Evolutionary conservation across 23 red algal species (phyloP).

Genomic region (Agarophyton chilense): DNA sequence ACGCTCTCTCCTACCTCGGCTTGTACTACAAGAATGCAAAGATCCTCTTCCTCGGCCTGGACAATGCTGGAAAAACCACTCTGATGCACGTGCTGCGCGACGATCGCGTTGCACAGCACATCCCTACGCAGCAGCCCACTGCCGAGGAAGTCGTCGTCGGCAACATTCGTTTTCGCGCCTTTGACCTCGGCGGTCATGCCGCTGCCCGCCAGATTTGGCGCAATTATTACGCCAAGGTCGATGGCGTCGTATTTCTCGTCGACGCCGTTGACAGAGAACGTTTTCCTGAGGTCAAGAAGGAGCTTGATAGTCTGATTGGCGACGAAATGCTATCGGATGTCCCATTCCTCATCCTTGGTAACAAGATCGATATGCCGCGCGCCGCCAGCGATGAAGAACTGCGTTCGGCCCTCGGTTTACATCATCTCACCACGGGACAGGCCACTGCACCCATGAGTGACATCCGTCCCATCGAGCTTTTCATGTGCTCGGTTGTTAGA

Average conservation of each 20-base stretch:
- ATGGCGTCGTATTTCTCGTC: constrained; percentile 97
- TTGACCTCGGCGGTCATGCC: constrained; percentile 95
- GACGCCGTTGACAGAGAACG: constrained; percentile 96
- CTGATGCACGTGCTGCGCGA: constrained; percentile 97
- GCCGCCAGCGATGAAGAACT: constrained; percentile 97
- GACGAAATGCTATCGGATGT: constrained; percentile 97
- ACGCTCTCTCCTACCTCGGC: constrained; percentile 93
- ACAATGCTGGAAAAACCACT: constrained; percentile 99
- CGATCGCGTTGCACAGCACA: constrained; percentile 89
- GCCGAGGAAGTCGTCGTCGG: constrained; percentile 97
- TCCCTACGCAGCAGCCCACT: constrained; percentile 97
- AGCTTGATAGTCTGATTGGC: constrained; percentile 86
- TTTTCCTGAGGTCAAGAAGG: constrained; percentile 91
- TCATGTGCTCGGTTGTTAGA: constrained; percentile 94
- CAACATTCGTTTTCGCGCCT: constrained; percentile 95
- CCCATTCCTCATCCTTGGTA: constrained; percentile 98
- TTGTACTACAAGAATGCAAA: constrained; percentile 99
- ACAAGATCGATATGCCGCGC: constrained; percentile 96
- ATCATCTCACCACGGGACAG: constrained; percentile 97
- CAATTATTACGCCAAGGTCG: constrained; percentile 99
- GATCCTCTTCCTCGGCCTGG: constrained; percentile 97
- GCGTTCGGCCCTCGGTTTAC: constrained; percentile 89
- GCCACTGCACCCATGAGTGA: constrained; percentile 67
- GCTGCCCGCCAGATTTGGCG: constrained; percentile 98
- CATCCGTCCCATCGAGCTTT: constrained; percentile 96